Conservation (phyloP, 225 moss, liverwort and hornwort species). For the Antitrichia curtipendula region DNA sequence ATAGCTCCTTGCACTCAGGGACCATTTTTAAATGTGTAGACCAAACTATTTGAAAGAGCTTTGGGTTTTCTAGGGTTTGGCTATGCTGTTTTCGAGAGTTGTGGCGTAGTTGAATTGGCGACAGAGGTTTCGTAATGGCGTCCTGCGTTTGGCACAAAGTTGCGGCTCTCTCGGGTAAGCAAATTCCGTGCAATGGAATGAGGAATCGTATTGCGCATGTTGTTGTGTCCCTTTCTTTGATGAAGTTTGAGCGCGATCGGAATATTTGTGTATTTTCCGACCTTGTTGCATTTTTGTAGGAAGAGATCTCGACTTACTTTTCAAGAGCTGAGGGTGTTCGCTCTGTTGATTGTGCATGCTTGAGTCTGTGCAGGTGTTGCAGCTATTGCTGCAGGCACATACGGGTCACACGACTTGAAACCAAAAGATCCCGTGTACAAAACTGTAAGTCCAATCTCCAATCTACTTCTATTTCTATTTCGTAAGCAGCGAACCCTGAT, state of each 20-base stretch:
- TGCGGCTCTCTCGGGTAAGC: conserved; percentile 21
- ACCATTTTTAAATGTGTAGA: neutral
- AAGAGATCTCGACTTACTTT: neutral
- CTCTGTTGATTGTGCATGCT: neutral
- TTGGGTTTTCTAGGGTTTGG: neutral
- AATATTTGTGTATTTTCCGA: neutral
- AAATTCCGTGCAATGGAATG: neutral
- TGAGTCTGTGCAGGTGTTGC: conserved; percentile 30
- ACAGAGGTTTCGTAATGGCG: neutral
- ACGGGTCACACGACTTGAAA: conserved; percentile 67
- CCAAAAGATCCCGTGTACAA: conserved; percentile 47
- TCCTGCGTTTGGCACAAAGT: conserved; percentile 32
- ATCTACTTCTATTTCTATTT: neutral
- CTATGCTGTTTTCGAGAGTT: neutral
- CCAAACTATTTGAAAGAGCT: neutral
- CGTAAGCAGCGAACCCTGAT: neutral
- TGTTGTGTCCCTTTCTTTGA: neutral
- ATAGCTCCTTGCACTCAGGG: neutral
- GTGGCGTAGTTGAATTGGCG: neutral
- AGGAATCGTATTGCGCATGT: neutral
- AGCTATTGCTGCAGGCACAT: conserved; percentile 55
- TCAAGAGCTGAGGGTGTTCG: neutral
- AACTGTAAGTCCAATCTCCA: conserved; percentile 22
- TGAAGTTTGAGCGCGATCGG: neutral
- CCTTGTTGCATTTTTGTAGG: neutral